These are phyloP conservation scores for Scheffersomyces insectosa DNA, from an alignment of 1,139 yeast species.

Conservation along the genomic window DNA sequence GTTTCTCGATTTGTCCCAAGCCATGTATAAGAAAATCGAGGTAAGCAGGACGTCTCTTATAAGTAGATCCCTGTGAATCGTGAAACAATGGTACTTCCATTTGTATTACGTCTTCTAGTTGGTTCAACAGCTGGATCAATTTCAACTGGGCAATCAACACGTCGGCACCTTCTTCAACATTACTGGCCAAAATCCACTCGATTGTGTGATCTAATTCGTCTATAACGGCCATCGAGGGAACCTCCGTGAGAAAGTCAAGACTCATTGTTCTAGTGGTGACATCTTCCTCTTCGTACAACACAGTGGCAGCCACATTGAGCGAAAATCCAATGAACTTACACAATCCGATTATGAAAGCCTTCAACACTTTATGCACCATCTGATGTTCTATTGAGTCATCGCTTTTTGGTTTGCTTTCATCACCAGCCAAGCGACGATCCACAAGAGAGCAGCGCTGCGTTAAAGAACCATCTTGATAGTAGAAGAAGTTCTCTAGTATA, in stretches of 20 bases:
- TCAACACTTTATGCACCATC: constrained; percentile 50
- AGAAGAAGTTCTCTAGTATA: constrained; percentile 42
- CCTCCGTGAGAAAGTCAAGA: constrained; percentile 32
- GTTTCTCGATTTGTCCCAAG: constrained; percentile 10
- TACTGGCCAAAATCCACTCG: not conserved
- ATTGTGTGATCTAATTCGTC: constrained; percentile 11
- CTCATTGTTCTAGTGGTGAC: constrained; percentile 65
- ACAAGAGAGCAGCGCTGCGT: not conserved
- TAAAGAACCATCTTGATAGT: not conserved
- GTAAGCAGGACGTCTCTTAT: not conserved
- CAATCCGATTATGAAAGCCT: constrained; percentile 49
- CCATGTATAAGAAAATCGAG: constrained; percentile 19
- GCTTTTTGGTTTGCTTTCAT: not conserved
- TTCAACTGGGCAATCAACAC: constrained; percentile 27
- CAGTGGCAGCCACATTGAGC: constrained; percentile 53
- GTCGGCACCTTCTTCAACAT: constrained; percentile 7
- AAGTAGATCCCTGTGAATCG: not conserved
- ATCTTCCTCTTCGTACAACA: constrained; percentile 76
- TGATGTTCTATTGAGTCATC: constrained; percentile 13
- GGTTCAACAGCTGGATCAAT: constrained; percentile 26
- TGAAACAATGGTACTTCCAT: constrained; percentile 23
- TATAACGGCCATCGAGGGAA: constrained; percentile 23
- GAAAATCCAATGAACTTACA: constrained; percentile 54
- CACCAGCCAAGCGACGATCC: not conserved
- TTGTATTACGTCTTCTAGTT: constrained; percentile 27